Evolutionary conservation across 148 eudicot genomes (phyloP), one percentile per base, ranked within the genome.

Genomic region (Chenopodium quinoa): DNA sequence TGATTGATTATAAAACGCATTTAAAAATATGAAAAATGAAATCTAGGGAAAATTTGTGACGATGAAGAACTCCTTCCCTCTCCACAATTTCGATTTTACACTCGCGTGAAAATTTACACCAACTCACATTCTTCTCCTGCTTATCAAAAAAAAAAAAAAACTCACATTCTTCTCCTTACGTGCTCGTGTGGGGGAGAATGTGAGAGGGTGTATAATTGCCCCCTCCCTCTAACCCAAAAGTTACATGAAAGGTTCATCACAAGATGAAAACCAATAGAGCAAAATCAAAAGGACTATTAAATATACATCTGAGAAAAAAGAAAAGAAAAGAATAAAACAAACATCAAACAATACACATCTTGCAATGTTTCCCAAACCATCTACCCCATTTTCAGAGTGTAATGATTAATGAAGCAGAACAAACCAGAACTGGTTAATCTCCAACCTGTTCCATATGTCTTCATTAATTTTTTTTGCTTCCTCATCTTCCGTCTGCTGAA

Each of bases 401-500:
- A 80, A 79, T n/a, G 46, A 10, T 22, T 68, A 80, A 79, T n/a
- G 46, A 10, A 17, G 47, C 80, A 47, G 47, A 81, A 81, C 83
- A 81, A 74, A 68, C 29, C 54, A 77, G 16, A 23, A 48, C 73
- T 27, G 14, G 9, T 68, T 63, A 58, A 56, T 56, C 22, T 23
- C 60, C 37, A 77, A 73, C 76, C 75, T 77, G 22, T 70, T 40
- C 40, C 40, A 29, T 56, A 1, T 56, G 34, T 65, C 27, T 5
- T 6, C 66, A 22, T 37, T 7, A 27, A 37, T 54, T 70, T 50
- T 19, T 44, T 69, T 29, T 40, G 46, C 40, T 63, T 40, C 46
- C 46, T 92, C 91, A 95, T 87, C 98, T 90, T 54, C 97, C 98
- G 83, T 95, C 98, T 2, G 86, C 85, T 13, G 98, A 95, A 10